These are phyloP conservation scores for Fusarium brevicatenulatum DNA, from an alignment of 2,329 filamentous ascomycete species.

Conservation along the genomic window DNA sequence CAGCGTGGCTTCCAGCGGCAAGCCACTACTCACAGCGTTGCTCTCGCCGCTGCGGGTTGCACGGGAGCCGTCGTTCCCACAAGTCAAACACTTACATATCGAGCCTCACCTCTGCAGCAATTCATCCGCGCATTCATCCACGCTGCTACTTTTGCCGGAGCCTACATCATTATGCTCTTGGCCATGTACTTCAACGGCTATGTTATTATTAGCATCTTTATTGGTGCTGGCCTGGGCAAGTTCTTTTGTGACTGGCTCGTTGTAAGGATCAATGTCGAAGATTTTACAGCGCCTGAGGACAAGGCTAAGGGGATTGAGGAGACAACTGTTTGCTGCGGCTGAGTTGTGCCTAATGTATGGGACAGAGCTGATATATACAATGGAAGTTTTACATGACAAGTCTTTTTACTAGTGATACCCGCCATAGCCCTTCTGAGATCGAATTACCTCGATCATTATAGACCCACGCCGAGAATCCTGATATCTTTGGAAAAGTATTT, in stretches of 20 bases:
- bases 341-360: not conserved
- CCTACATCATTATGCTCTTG: slow-evolving; percentile 80
- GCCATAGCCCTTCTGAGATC: not conserved
- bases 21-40: slow-evolving; percentile 39
- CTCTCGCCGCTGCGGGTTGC: slow-evolving; percentile 33
- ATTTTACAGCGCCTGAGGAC: slow-evolving; percentile 35
- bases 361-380: not conserved
- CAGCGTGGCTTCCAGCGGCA: slow-evolving; percentile 59
- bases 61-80: slow-evolving; percentile 39
- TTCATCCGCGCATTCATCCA: slow-evolving; percentile 72
- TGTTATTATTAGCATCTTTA: slow-evolving; percentile 80
- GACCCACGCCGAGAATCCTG: not conserved
- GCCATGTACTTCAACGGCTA: slow-evolving; percentile 74
- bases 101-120: slow-evolving; percentile 73
- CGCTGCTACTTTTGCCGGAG: slow-evolving; percentile 75
- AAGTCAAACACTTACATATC: slow-evolving; percentile 49
- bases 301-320: slow-evolving; percentile 54
- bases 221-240: slow-evolving; percentile 63
- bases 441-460: not conserved
- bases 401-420: slow-evolving; percentile 33
- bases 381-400: not conserved
- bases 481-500: not conserved
- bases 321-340: slow-evolving; percentile 59
- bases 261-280: slow-evolving; percentile 52
- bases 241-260: slow-evolving; percentile 66